Base-by-base conservation (phyloP, 164 flowering plant species). In the Protea cynaroides region DNA sequence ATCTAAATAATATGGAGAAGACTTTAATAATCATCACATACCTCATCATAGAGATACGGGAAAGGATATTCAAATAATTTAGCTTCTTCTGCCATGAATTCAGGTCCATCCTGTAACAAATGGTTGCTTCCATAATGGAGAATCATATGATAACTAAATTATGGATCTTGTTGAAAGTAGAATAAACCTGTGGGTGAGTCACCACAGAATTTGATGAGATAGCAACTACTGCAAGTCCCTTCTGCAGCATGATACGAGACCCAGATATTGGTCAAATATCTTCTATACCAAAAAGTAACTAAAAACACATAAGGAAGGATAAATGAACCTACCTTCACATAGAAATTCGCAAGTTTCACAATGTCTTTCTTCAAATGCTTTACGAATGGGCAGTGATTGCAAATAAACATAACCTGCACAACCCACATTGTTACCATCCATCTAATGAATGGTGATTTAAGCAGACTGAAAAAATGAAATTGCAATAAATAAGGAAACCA, bases 381-480 rank as follows among this genome's bases (percentile, higher is more conserved):
- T 40, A 93, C 98, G 74, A 93, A 93, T 4, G 98, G 98, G 71
- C 96, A 93, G 74, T 90, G 97, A 62, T 90, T 90, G 86, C 98
- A 90, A 37, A 90, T 84, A 76, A 90, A 88, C 96, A 93, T 90
- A 50, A 90, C 96, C 98, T 88, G 82, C 78, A 73, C 7, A 46
- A 46, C 65, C 19, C 23, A 52, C 14, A 58, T 47, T 38, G 44
- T 38, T 11, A 58, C 14, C 2, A 15, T 18, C 43, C 25, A 62
- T 34, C 29, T 23, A 24, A 44, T 46, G 19, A n/a, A 46, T 23
- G 17, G 8, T 44, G 25, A 66, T 43, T 40, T 63, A 25, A 51
- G 13, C n/a, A 15, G 10, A 11, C 0, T 29, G 40, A 34, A 49
- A 56, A 54, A 67, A 34, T 15, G 50, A 46, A 38, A 6, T 60